phyloP scores from a whole-genome alignment of 2,329 filamentous ascomycete species.

The Stagonosporopsis chrysanthemi region DNA sequence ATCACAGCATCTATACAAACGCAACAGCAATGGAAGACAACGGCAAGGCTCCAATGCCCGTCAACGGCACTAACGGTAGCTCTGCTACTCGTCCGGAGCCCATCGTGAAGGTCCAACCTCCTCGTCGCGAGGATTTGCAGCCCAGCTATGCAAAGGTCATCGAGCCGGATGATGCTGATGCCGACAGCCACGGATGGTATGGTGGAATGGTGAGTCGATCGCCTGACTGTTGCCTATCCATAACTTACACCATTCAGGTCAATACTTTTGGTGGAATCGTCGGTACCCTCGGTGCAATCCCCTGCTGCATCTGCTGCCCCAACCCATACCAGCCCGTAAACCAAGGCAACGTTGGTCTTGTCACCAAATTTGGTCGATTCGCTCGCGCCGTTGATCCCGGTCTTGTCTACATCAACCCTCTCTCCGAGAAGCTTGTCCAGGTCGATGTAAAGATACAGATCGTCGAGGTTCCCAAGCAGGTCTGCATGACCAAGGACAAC shows the following conservation, averaged over 20 bases:
- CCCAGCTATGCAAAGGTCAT: constrained; percentile 76
- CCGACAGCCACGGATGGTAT: constrained; percentile 84
- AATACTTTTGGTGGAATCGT: constrained; percentile 76
- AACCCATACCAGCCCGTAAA: constrained; percentile 94
- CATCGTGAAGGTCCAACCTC: constrained; percentile 73
- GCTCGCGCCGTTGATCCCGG: constrained; percentile 96
- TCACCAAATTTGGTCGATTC: constrained; percentile 95
- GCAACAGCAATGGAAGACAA: constrained; percentile 43
- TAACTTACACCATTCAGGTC: constrained; percentile 55
- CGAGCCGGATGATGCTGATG: constrained; percentile 69
- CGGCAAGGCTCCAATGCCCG: constrained; percentile 49
- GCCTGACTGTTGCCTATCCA: neutral
- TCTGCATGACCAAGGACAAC: constrained; percentile 99
- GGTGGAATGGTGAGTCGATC: constrained; percentile 66
- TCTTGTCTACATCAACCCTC: constrained; percentile 95
- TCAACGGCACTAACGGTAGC: constrained; percentile 26
- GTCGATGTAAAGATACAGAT: constrained; percentile 99
- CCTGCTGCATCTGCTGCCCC: constrained; percentile 89
- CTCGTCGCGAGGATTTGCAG: constrained; percentile 83
- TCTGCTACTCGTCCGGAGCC: constrained; percentile 32
- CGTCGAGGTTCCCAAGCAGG: constrained; percentile 92
- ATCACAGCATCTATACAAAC: constrained; percentile 18
- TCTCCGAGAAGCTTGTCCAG: constrained; percentile 86
- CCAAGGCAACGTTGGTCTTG: constrained; percentile 92
- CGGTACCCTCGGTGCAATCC: constrained; percentile 83